Base-by-base conservation (phyloP, 2,329 filamentous ascomycete species). In the Lanzia echinophila region DNA sequence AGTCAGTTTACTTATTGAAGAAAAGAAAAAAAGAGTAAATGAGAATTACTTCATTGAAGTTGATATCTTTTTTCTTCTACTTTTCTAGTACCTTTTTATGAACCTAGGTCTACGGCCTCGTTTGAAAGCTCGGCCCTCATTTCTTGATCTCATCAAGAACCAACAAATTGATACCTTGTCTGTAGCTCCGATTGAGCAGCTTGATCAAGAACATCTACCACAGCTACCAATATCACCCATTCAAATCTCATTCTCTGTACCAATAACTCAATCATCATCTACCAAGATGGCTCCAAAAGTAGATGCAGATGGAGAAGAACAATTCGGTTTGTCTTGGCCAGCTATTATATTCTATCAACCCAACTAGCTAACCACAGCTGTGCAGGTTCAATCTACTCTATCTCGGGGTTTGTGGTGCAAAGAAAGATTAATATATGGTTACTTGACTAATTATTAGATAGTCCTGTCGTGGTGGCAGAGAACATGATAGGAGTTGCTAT, bases 401-500 rank as follows among this genome's bases (percentile, higher is more conserved):
- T 89, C 65, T 88, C 85, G 50, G 80, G 77, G 77, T 79, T 72
- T 61, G 73, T 55, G 39, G 73, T 55, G 39, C 43, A 41, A 39
- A 28, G 12, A n/a, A 36, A 17, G 20, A 42, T 44, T 20, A 15
- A 22, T 10, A 38, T 53, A 32, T 12, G 15, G 36, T 38, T 7
- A 22, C 28, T 15, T 6, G 28, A 31, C 59, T 66, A 43, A 65
- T 48, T n/a, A n/a, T 51, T 11, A 17, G 19, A 39, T 62, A 86
- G 88, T 63, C 94, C 94, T 69, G 94, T 99, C 78, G 86, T 99
- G 67, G 82, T 99, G 65, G 94, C 92, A 70, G 92, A 97, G 78
- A 86, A 96, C 74, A 96, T 99, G 91, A 90, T 92, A 69, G 94
- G 94, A 72, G 94, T 94, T 81, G 91, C 94, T 73, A 99, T 99